phyloP scores from a whole-genome alignment of 2,329 filamentous ascomycete species.

The Calonectria pseudoturangicola region DNA sequence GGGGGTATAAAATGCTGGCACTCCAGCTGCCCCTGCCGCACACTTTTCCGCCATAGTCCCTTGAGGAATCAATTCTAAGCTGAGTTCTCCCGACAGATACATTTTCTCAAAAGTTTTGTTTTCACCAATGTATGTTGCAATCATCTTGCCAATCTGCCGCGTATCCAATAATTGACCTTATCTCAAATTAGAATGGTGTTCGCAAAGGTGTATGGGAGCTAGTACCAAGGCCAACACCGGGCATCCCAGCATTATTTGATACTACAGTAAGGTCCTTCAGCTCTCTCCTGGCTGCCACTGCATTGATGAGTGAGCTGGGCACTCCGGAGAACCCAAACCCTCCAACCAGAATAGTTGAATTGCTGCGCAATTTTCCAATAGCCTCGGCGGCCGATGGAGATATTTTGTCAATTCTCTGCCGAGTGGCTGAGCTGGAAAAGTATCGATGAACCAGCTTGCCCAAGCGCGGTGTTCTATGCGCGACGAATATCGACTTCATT shows the following conservation, averaged over 20 bases:
- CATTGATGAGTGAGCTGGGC: slow-evolving; percentile 19
- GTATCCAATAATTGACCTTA: slow-evolving; percentile 9
- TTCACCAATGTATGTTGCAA: slow-evolving; percentile 5
- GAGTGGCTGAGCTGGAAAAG: neutral
- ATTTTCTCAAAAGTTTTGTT: slow-evolving; percentile 17
- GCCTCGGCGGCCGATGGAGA: neutral
- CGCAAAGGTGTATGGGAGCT: neutral
- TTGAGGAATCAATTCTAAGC: neutral
- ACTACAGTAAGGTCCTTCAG: slow-evolving; percentile 8
- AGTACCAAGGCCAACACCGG: slow-evolving; percentile 2
- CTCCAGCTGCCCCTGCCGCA: slow-evolving; percentile 5
- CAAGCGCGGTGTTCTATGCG: neutral
- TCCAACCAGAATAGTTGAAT: neutral
- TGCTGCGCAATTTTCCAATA: neutral
- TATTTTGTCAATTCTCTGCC: slow-evolving; percentile 12
- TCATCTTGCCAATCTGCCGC: slow-evolving; percentile 13
- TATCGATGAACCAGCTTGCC: neutral
- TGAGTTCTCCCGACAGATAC: neutral
- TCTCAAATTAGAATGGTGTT: neutral
- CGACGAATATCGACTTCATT: neutral
- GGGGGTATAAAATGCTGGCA: slow-evolving; percentile 16
- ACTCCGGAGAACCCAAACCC: slow-evolving; percentile 9
- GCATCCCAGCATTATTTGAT: slow-evolving; percentile 20
- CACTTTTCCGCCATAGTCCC: slow-evolving; percentile 23
- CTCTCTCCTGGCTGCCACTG: neutral